Evolutionary conservation across 225 moss, liverwort and hornwort species (phyloP).

Genomic region (Pseudoscleropodium purum): DNA sequence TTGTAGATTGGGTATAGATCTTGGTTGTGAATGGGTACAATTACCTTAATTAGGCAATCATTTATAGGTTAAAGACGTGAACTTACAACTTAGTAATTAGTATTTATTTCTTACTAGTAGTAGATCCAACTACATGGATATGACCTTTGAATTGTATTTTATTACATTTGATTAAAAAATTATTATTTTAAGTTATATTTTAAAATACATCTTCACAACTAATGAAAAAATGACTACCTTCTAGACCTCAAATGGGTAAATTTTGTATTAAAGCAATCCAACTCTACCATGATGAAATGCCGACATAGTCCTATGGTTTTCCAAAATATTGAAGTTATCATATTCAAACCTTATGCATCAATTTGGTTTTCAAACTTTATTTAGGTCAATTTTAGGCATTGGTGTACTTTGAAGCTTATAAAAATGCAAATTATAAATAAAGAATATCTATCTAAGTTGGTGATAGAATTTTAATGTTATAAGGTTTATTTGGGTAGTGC

Average conservation of each 20-base stretch:
- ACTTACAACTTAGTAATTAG: no score
- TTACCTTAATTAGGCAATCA: no score
- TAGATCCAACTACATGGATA: neutral
- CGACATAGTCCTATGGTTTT: neutral
- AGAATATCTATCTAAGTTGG: neutral
- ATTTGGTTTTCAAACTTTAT: neutral
- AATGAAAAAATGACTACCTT: neutral
- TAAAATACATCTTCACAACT: neutral
- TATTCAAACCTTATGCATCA: neutral
- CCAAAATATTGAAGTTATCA: neutral
- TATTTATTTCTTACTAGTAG: neutral
- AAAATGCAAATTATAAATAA: neutral
- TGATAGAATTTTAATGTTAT: neutral
- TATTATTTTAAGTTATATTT: neutral
- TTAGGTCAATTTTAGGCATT: neutral
- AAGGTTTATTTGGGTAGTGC: rapidly evolving
- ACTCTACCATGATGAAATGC: neutral
- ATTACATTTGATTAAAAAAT: neutral
- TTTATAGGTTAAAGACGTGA: no score
- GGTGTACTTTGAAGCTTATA: neutral
- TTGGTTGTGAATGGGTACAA: no score
- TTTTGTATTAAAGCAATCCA: neutral
- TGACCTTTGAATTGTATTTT: neutral
- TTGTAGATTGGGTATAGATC: no score
- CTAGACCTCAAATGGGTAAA: neutral